Evolutionary conservation across 1,284 basidiomycete genomes (phyloP).

Genomic region (Trametes polyzona): DNA sequence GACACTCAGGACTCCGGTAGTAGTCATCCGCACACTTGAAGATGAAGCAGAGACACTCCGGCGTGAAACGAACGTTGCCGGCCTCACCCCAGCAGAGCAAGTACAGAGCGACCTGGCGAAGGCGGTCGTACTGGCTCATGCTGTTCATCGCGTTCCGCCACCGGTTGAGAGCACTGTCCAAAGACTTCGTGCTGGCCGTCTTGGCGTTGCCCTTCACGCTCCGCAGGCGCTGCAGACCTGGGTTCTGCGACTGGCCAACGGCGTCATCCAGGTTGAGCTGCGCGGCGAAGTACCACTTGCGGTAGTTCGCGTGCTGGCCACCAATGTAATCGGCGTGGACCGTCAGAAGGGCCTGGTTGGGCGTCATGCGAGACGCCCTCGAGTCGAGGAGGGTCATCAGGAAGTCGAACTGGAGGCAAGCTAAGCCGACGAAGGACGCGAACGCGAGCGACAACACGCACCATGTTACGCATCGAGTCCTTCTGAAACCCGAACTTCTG

Average conservation of each 20-base stretch:
- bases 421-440: neutral
- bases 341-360: constrained; percentile 93
- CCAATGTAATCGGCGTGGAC: constrained; percentile 99
- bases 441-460: constrained; percentile 39
- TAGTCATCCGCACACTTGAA: constrained; percentile 99
- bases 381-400: constrained; percentile 98
- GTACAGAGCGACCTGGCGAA: constrained; percentile 95
- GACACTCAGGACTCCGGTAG: constrained; percentile 97
- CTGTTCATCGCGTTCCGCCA: constrained; percentile 99
- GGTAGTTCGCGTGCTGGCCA: constrained; percentile 95
- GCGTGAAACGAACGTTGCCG: constrained; percentile 95
- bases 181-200: constrained; percentile 76
- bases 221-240: constrained; percentile 87
- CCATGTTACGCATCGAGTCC: constrained; percentile 92
- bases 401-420: constrained; percentile 82
- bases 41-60: constrained; percentile 98
- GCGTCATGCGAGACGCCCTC: constrained; percentile 97
- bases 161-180: constrained; percentile 89
- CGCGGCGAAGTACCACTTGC: constrained; percentile 99
- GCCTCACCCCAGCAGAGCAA: constrained; percentile 99
- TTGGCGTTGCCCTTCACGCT: constrained; percentile 74
- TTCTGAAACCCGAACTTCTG: constrained; percentile 99
- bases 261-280: constrained; percentile 99
- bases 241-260: constrained; percentile 94
- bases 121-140: constrained; percentile 98